Conservation (phyloP, 768 basidiomycete genomes). For the Dacryopinax spathularia region DNA sequence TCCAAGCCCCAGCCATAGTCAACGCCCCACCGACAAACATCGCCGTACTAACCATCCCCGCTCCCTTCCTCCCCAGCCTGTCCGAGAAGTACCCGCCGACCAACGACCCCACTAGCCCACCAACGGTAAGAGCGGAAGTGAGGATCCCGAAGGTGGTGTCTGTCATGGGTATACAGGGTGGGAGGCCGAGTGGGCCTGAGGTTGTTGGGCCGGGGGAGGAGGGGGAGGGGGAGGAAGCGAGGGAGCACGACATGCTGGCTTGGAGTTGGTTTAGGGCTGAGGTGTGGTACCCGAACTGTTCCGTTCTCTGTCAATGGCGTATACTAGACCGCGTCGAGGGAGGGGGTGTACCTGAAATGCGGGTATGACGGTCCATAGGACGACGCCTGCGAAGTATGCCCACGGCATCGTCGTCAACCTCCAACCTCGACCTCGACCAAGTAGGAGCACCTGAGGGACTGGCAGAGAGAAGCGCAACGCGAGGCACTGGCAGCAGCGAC, state of each 20-base stretch:
- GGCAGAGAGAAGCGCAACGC: neutral
- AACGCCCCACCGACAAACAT: constrained; percentile 44
- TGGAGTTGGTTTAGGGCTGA: constrained; percentile 84
- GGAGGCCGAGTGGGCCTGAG: constrained; percentile 35
- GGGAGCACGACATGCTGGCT: constrained; percentile 19
- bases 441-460: neutral
- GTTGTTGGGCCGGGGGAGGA: constrained; percentile 21
- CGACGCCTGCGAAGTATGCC: neutral
- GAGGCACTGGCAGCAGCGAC: neutral
- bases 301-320: neutral
- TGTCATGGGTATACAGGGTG: constrained; percentile 69
- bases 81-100: constrained; percentile 56
- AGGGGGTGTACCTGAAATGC: neutral
- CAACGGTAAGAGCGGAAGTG: constrained; percentile 74
- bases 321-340: neutral
- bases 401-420: too few relatives aligned
- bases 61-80: constrained; percentile 52
- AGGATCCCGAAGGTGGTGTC: constrained; percentile 64
- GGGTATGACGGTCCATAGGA: neutral
- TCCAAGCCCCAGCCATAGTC: constrained; percentile 51
- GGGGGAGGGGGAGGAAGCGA: neutral
- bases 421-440: too few relatives aligned
- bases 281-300: constrained; percentile 81
- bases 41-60: constrained; percentile 43
- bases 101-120: constrained; percentile 69